These are phyloP conservation scores for Ramichloridium luteum DNA, from an alignment of 2,329 filamentous ascomycete genomes.

Conservation along the genomic window DNA sequence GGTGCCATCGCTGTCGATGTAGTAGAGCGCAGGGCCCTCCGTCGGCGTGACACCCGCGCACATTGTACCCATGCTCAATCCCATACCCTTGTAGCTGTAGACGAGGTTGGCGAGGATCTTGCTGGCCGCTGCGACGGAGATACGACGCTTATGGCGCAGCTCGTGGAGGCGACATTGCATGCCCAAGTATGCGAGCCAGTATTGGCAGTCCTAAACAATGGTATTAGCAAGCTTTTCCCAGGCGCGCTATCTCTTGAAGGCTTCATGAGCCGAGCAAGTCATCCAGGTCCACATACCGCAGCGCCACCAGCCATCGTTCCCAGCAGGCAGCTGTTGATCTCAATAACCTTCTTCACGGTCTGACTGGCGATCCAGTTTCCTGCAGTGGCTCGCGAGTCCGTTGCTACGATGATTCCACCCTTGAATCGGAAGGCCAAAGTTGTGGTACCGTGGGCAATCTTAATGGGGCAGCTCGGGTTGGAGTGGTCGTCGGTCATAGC, in stretches of 20 bases:
- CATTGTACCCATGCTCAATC: slow-evolving; percentile 98
- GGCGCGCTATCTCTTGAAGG: no score
- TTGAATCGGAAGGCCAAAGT: slow-evolving; percentile 97
- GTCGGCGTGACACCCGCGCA: slow-evolving; percentile 91
- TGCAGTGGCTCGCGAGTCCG: slow-evolving; percentile 90
- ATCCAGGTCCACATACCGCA: slow-evolving; percentile 47
- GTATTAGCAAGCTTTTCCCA: background rate
- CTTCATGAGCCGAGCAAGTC: background rate
- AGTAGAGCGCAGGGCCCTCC: slow-evolving; percentile 95
- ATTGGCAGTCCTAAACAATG: slow-evolving; percentile 77
- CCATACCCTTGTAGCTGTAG: slow-evolving; percentile 98
- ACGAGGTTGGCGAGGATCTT: slow-evolving; percentile 98
- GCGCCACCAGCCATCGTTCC: slow-evolving; percentile 98
- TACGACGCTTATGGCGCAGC: slow-evolving; percentile 96
- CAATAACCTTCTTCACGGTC: slow-evolving; percentile 99
- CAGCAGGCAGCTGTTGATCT: slow-evolving; percentile 87
- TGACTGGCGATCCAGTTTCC: slow-evolving; percentile 99
- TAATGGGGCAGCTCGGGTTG: slow-evolving; percentile 96
- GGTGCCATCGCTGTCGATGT: slow-evolving; percentile 96
- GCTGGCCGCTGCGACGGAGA: slow-evolving; percentile 89
- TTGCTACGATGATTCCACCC: slow-evolving; percentile 95
- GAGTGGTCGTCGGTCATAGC: slow-evolving; percentile 94
- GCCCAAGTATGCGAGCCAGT: slow-evolving; percentile 97
- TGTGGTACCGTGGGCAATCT: slow-evolving; percentile 97
- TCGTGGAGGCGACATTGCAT: slow-evolving; percentile 99